Evolutionary conservation across 768 basidiomycete genomes (phyloP).

Genomic region (Boletus rex-veris): DNA sequence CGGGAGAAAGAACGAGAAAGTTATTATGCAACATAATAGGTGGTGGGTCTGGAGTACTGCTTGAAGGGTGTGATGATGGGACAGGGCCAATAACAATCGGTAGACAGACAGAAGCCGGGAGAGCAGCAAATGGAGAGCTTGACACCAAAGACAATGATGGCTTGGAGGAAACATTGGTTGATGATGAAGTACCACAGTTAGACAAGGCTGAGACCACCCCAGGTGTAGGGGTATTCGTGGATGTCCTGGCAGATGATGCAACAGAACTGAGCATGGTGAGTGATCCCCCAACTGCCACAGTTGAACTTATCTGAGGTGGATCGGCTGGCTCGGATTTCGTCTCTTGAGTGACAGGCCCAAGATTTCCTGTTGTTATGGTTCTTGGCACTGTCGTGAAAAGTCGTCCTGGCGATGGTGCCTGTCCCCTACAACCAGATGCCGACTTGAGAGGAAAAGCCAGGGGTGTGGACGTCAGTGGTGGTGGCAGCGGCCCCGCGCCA

Average conservation of each 20-base stretch:
- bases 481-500: slow-evolving; percentile 56
- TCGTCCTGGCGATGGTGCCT: slow-evolving; percentile 1
- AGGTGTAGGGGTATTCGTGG: slow-evolving; percentile 21
- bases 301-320: slow-evolving; percentile 1
- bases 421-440: neutral
- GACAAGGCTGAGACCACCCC: slow-evolving; percentile 1
- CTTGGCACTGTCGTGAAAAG: slow-evolving; percentile 9
- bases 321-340: slow-evolving; percentile 8
- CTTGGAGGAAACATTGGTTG: slow-evolving; percentile 13
- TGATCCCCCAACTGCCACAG: neutral
- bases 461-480: slow-evolving; percentile 68
- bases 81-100: no score
- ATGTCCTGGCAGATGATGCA: slow-evolving; percentile 1
- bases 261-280: neutral
- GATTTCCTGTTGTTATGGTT: neutral
- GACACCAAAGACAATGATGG: slow-evolving; percentile 6
- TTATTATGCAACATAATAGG: slow-evolving; percentile 84
- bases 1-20: slow-evolving; percentile 81
- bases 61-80: no score
- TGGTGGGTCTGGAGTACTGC: slow-evolving; percentile 40
- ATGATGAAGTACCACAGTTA: slow-evolving; percentile 7
- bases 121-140: slow-evolving; percentile 27
- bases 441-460: slow-evolving; percentile 44
- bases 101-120: slow-evolving; percentile 50
- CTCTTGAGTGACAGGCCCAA: neutral